Evolutionary conservation across 495 filamentous ascomycete species (phyloP), one percentile per base, ranked within the genome.

Genomic region (Neurospora sp.): DNA sequence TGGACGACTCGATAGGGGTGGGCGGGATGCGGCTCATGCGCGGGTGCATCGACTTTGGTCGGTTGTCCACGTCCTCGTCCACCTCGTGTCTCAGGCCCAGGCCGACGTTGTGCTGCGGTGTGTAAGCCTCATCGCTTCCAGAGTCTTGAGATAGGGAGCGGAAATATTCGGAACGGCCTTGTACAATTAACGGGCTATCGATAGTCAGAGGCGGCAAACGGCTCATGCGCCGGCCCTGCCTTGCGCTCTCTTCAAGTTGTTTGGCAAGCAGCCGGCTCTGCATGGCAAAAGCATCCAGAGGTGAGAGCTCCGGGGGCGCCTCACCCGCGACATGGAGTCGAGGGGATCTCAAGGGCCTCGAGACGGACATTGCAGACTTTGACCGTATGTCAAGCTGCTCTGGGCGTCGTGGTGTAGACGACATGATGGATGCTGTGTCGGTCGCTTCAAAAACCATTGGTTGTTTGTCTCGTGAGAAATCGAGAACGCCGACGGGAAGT

Each of bases 231-330:
- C 88, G 89, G 27, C 86, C 87, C 61, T 90, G 89, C 77, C 87
- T 88, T 70, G 86, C 85, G 72, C 89, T 92, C 73, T 94, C 90
- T 76, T 97, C 90, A 44, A 99, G 87, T 79, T 96, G 91, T 81
- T 89, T 91, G n/a, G 93, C 92, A 66, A 98, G 87, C 74, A 95
- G 80, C 69, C 94, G 91, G 72, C 94, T 94, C 75, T 97, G 94
- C 73, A 93, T 87, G 20, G 93, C 94, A 74, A 99, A 93, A 46
- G 96, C 95, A 85, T 98, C 96, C 68, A 99, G 88, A 18, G 96
- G 96, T 3, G 96, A 98, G 69, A 98, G 88, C 40, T 94, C 91
- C 18, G 96, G 96, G 40, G 96, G 95, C 11, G 94, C 87, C 76
- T 97, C 96, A 69, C 95, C 96, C 69, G 92, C 91, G 70, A 91